These are phyloP conservation scores for Alternaria sp. DNA, from an alignment of 2,329 filamentous ascomycete genomes.

Conservation along the genomic window DNA sequence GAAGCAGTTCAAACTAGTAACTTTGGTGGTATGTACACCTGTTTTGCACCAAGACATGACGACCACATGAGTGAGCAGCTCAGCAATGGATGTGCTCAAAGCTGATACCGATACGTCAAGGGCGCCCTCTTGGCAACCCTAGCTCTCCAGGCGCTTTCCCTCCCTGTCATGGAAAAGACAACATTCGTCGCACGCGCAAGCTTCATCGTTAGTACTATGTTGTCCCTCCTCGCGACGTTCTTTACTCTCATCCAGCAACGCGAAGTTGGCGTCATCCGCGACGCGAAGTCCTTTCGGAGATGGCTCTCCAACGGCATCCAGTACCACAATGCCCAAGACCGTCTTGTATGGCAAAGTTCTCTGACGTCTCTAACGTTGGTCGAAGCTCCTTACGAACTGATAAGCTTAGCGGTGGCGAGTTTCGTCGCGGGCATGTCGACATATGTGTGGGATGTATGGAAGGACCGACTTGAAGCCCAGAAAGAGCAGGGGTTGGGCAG, in stretches of 20 bases:
- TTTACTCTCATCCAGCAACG: constrained; percentile 33
- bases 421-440: constrained; percentile 27
- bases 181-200: constrained; percentile 22
- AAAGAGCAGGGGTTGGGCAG: constrained; percentile 2
- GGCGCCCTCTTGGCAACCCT: constrained; percentile 29
- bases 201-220: constrained; percentile 23
- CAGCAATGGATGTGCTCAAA: neutral
- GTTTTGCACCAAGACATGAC: neutral
- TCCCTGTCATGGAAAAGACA: constrained; percentile 18
- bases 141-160: constrained; percentile 28
- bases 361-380: constrained; percentile 25
- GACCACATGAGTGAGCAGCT: neutral
- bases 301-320: constrained; percentile 31
- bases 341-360: constrained; percentile 24
- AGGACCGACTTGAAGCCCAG: constrained; percentile 10
- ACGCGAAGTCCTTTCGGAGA: constrained; percentile 16
- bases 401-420: constrained; percentile 24
- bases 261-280: constrained; percentile 21
- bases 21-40: constrained; percentile 28
- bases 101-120: constrained; percentile 9
- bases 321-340: constrained; percentile 9
- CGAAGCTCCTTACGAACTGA: constrained; percentile 31
- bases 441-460: constrained; percentile 28
- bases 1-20: constrained; percentile 28
- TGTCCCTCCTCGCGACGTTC: constrained; percentile 29